Conservation (phyloP, 2,329 filamentous ascomycete genomes). For the Apiospora phragmitis region DNA sequence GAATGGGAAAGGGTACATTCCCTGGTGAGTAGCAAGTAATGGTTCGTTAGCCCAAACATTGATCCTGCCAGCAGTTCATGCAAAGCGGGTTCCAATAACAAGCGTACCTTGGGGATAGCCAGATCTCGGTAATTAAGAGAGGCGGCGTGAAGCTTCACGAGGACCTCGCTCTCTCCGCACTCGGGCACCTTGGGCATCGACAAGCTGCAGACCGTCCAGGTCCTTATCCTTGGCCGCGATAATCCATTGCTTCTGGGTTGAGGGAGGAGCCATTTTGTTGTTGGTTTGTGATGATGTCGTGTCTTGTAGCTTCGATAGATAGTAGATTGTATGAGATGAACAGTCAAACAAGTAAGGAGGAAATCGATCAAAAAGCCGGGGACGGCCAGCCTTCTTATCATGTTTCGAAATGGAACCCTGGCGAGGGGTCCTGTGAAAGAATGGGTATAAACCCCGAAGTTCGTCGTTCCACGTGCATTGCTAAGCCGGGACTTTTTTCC, state of each 20-base stretch:
- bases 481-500: background rate
- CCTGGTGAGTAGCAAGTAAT: constrained; percentile 24
- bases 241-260: constrained; percentile 58
- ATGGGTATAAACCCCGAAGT: background rate
- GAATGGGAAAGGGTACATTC: constrained; percentile 47
- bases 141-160: constrained; percentile 62
- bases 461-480: constrained; percentile 1
- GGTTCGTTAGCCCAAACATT: background rate
- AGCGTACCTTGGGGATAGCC: constrained; percentile 42
- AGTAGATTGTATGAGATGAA: background rate
- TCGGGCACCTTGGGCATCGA: constrained; percentile 55
- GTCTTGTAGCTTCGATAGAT: background rate
- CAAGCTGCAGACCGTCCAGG: constrained; percentile 61
- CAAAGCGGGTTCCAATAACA: background rate
- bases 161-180: constrained; percentile 68
- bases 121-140: constrained; percentile 58
- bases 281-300: background rate
- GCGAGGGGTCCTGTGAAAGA: background rate
- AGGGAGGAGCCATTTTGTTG: constrained; percentile 24
- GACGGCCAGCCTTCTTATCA: background rate
- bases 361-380: background rate
- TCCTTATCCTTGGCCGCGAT: constrained; percentile 50
- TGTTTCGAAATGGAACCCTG: background rate
- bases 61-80: no score
- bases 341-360: background rate